Base-by-base conservation (phyloP, 2,329 filamentous ascomycete genomes). In the Nemania serpens region DNA sequence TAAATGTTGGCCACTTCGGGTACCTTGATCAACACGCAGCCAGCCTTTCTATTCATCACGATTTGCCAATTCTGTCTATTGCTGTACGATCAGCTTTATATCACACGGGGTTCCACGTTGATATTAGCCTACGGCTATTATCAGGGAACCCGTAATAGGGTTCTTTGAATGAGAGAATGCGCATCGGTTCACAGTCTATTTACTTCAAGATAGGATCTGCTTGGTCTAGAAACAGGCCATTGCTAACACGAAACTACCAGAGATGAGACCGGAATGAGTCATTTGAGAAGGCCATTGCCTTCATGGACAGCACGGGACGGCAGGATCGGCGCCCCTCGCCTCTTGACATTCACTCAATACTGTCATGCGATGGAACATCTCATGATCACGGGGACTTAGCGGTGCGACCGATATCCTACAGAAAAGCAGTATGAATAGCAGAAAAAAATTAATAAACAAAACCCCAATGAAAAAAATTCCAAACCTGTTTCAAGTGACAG, bases 391-490 rank as follows among this genome's bases (percentile, higher is more conserved):
- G 48, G 34, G 48, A 11, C 15, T 22, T 13, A 7, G 3, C 22
- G 18, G 13, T 3, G 25, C 3, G 25, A 29, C 25, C 37, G 12
- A 43, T 25, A 33, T 13, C 20, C n/a, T 33, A 43, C n/a, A 15
- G 4, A 25, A 29, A 15, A 33, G 18, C 5, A 29, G 34, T 18
- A 6, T 11, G 2, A 29, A 52, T 42, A 52, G 36, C 12, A 50
- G 12, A 34, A 34, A 42, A 42, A 52, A 52, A 34, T n/a, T 12
- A 18, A 52, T 9, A 33, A 52, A 51, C 29, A 41, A 51, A 51
- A 29, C 1, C 36, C 25, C 29, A 51, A 51, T 51, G 48, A 17
- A 29, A 33, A 41, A 17, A 41, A 41, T 18, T 15, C 25, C 7
- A 29, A 29, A 29, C n/a, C n/a, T n/a, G n/a, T n/a, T n/a, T n/a